phyloP scores from a whole-genome alignment of 371 early-diverging fungal species.

The Basidiobolus heterosporus region DNA sequence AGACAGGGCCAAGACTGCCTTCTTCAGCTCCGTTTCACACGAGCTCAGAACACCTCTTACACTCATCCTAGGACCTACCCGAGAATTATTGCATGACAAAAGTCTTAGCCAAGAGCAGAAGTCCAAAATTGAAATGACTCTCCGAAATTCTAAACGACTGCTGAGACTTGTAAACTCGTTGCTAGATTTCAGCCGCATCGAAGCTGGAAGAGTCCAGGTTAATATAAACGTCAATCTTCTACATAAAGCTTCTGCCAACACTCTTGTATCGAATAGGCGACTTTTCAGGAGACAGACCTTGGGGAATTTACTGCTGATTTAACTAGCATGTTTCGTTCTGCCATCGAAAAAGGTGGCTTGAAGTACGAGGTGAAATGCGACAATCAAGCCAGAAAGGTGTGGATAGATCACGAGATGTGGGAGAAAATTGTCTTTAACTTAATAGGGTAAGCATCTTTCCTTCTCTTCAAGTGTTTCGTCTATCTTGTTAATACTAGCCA shows the following conservation, averaged over 20 bases:
- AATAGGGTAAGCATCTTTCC: too few relatives aligned
- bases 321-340: conserved; percentile 14
- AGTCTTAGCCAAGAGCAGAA: conserved; percentile 5
- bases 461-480: too few relatives aligned
- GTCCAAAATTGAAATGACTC: conserved; percentile 13
- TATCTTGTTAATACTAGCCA: too few relatives aligned
- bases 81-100: conserved; percentile 11
- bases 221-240: conserved; percentile 4
- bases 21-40: conserved; percentile 16
- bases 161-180: conserved; percentile 21
- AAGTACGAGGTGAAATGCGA: conserved; percentile 11
- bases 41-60: conserved; percentile 20
- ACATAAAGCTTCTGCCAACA: too few relatives aligned
- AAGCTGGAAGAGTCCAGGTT: conserved; percentile 22
- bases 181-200: conserved; percentile 19
- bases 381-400: conserved; percentile 2
- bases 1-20: conserved; percentile 17
- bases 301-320: conserved; percentile 15
- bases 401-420: conserved; percentile 22
- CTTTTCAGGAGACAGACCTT: conserved; percentile 12
- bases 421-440: conserved; percentile 20
- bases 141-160: conserved; percentile 20
- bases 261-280: too few relatives aligned
- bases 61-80: conserved; percentile 20
- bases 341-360: conserved; percentile 10